A percentile compares a stretch with the other conserved stretches of the same genome.
These are phyloP conservation scores for Arabis hirsuta DNA, from an alignment of 345 rosid species.

Conservation along the genomic window DNA sequence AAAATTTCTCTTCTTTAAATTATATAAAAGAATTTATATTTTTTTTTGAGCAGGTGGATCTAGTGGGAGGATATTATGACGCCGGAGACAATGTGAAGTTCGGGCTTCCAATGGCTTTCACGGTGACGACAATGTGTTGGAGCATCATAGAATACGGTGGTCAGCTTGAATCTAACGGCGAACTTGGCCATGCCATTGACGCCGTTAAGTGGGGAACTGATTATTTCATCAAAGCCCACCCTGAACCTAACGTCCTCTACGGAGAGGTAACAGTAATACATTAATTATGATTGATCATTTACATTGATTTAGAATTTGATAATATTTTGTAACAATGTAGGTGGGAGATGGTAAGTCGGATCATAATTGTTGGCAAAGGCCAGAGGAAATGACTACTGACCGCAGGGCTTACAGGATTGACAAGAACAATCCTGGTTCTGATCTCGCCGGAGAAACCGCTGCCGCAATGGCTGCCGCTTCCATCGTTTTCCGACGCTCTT, in stretches of 20 bases:
- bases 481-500: conserved; percentile 67
- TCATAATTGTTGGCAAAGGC: conserved; percentile 98
- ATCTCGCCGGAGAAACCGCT: conserved; percentile 93
- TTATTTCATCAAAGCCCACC: conserved; percentile 68
- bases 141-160: conserved; percentile 71
- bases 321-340: conserved; percentile 44
- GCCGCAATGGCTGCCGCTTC: conserved; percentile 99
- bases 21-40: no score
- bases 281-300: neutral
- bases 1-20: no score
- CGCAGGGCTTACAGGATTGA: conserved; percentile 76
- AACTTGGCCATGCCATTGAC: conserved; percentile 48
- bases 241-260: conserved; percentile 43
- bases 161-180: conserved; percentile 45
- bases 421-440: conserved; percentile 89
- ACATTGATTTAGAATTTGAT: neutral
- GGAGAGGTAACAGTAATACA: conserved; percentile 33
- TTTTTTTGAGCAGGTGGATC: conserved; percentile 47
- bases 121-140: conserved; percentile 76
- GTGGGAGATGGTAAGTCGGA: conserved; percentile 96
- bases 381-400: conserved; percentile 97
- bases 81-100: conserved; percentile 91
- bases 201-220: conserved; percentile 85
- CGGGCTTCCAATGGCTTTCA: conserved; percentile 85
- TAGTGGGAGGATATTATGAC: conserved; percentile 80